These are phyloP conservation scores for Thermothielavioides terrestris DNA, from an alignment of 495 filamentous ascomycete species.

Conservation along the genomic window DNA sequence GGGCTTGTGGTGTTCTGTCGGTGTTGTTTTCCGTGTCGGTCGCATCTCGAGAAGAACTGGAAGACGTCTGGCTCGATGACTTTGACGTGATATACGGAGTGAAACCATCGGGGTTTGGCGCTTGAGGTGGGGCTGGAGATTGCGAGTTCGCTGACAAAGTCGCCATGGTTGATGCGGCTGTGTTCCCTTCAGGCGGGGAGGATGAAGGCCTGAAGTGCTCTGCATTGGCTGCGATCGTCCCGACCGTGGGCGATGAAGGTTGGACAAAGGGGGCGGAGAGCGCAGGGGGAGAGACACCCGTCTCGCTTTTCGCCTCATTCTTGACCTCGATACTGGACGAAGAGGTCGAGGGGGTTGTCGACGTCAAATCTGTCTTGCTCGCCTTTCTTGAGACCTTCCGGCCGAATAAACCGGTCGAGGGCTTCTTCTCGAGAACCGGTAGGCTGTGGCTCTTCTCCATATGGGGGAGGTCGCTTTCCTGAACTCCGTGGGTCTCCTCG, in stretches of 20 bases:
- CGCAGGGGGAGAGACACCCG: conserved; percentile 28
- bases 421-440: conserved; percentile 27
- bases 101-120: conserved; percentile 42
- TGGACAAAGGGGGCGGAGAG: conserved; percentile 53
- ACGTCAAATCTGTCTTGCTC: conserved; percentile 22
- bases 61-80: conserved; percentile 34
- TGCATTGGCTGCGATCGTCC: conserved; percentile 52
- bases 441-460: conserved; percentile 55
- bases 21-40: conserved; percentile 29
- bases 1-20: conserved; percentile 29
- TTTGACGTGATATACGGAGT: conserved; percentile 31
- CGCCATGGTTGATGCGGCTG: conserved; percentile 55
- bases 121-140: conserved; percentile 43
- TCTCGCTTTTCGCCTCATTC: conserved; percentile 19
- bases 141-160: conserved; percentile 56
- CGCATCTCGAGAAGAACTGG: conserved; percentile 23
- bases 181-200: conserved; percentile 42
- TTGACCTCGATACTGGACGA: conserved; percentile 27
- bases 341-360: conserved; percentile 26
- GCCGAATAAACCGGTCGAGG: conserved; percentile 32
- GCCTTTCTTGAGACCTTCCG: conserved; percentile 30
- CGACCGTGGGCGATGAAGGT: conserved; percentile 54
- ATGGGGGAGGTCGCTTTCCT: conserved; percentile 33
- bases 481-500: conserved; percentile 21
- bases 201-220: conserved; percentile 43